phyloP scores from a whole-genome alignment of 78 protist species.

The Acrasis kona region DNA sequence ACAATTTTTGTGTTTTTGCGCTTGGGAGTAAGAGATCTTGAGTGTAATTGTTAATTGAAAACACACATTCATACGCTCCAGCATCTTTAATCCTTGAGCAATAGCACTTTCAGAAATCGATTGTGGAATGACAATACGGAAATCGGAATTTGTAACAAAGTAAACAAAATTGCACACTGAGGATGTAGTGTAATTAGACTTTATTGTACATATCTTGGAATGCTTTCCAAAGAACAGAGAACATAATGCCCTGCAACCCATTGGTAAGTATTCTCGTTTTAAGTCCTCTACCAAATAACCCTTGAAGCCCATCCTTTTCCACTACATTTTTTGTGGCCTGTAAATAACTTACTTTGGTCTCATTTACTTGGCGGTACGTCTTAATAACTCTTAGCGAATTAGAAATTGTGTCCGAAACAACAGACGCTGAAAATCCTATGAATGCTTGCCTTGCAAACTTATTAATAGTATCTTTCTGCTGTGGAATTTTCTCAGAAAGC shows the following conservation, averaged over 20 bases:
- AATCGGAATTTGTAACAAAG: too few relatives aligned
- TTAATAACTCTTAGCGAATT: constrained; percentile 72
- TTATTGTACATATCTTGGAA: constrained; percentile 16
- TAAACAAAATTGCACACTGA: not conserved
- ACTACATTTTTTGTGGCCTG: constrained; percentile 11
- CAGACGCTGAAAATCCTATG: constrained; percentile 56
- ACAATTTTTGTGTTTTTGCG: too few relatives aligned
- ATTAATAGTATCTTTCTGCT: not conserved
- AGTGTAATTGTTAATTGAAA: too few relatives aligned
- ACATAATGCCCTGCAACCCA: constrained; percentile 62
- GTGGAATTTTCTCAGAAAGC: constrained; percentile 33
- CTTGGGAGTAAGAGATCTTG: too few relatives aligned
- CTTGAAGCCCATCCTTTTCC: constrained; percentile 46
- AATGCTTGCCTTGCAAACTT: constrained; percentile 43
- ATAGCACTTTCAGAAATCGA: too few relatives aligned
- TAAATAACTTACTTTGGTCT: constrained; percentile 1
- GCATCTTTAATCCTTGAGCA: too few relatives aligned
- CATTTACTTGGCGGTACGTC: constrained; percentile 37
- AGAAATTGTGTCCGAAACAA: constrained; percentile 60
- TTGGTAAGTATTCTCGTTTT: constrained; percentile 53
- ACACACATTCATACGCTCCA: too few relatives aligned
- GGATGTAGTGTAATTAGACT: not conserved
- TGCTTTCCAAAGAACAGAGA: constrained; percentile 61
- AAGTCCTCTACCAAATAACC: constrained; percentile 61
- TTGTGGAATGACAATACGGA: too few relatives aligned